Evolutionary conservation across 345 rosid species (phyloP).

Genomic region (Kandelia obovata): DNA sequence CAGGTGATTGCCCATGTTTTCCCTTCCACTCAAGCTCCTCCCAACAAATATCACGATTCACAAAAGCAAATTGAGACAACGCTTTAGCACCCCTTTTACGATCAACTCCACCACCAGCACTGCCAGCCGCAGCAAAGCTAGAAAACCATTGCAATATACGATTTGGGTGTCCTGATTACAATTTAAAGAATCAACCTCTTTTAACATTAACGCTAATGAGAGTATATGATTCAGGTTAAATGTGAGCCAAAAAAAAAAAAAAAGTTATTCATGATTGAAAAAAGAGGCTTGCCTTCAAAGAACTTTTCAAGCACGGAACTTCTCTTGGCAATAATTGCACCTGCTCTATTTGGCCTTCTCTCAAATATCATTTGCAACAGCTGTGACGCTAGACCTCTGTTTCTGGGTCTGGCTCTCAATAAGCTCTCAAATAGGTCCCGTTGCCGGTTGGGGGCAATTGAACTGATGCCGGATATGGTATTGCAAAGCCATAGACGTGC

Average conservation of each 20-base stretch:
- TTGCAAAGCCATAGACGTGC: slow-evolving; percentile 76
- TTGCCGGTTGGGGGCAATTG: slow-evolving; percentile 40
- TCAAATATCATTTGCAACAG: slow-evolving; percentile 56
- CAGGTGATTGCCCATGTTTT: slow-evolving; percentile 96
- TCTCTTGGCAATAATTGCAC: slow-evolving; percentile 47
- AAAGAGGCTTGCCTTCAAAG: slow-evolving; percentile 53
- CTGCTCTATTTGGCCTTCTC: slow-evolving; percentile 49
- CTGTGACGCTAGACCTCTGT: slow-evolving; percentile 46
- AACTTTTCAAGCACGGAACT: slow-evolving; percentile 60
- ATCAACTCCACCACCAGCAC: slow-evolving; percentile 52
- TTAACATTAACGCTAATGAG: too few species aligned
- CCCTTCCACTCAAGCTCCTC: slow-evolving; percentile 96
- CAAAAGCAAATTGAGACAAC: slow-evolving; percentile 80
- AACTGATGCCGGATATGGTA: slow-evolving; percentile 37
- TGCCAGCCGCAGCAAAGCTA: slow-evolving; percentile 48
- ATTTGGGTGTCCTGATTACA: slow-evolving; percentile 55
- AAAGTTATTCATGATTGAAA: slow-evolving; percentile 7
- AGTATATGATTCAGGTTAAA: neutral
- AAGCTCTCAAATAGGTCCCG: slow-evolving; percentile 52
- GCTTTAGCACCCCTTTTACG: slow-evolving; percentile 77
- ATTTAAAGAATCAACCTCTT: slow-evolving; percentile 58
- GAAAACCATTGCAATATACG: slow-evolving; percentile 66
- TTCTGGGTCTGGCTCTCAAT: slow-evolving; percentile 43
- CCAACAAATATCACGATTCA: slow-evolving; percentile 89
- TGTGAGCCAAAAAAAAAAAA: neutral